These are phyloP conservation scores for Scleroderma bovista DNA, from an alignment of 768 basidiomycete genomes.

Conservation along the genomic window DNA sequence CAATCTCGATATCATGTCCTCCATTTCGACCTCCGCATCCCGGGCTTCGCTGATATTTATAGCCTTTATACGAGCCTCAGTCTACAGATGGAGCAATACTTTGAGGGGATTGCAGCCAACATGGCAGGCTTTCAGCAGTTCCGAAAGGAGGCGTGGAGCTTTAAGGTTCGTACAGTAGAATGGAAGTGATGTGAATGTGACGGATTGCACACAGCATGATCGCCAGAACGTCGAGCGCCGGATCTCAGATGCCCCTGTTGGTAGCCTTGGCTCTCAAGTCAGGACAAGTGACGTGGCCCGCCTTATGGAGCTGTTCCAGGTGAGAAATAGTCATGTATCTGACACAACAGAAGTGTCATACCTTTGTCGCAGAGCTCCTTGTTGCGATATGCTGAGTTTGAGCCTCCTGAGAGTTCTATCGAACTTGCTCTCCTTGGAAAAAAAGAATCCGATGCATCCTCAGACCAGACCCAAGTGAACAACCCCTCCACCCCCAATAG, in stretches of 20 bases:
- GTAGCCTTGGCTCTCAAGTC: slow-evolving; percentile 43
- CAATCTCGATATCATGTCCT: slow-evolving; percentile 68
- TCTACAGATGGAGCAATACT: slow-evolving; percentile 78
- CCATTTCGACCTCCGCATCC: slow-evolving; percentile 78
- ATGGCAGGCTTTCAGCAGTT: slow-evolving; percentile 66
- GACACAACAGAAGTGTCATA: neutral
- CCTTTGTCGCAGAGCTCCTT: slow-evolving; percentile 49
- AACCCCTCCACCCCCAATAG: slow-evolving; percentile 24
- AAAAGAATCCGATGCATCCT: slow-evolving; percentile 30
- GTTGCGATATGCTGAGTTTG: slow-evolving; percentile 68
- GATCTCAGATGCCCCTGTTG: slow-evolving; percentile 38
- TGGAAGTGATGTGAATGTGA: neutral
- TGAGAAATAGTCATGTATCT: slow-evolving; percentile 14
- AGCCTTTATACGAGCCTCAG: slow-evolving; percentile 76
- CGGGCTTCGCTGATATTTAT: slow-evolving; percentile 75
- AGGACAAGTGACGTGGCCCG: slow-evolving; percentile 77
- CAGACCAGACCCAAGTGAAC: slow-evolving; percentile 40
- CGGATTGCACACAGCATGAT: slow-evolving; percentile 49
- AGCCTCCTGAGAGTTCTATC: slow-evolving; percentile 32
- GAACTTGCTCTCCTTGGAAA: slow-evolving; percentile 19
- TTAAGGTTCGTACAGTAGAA: slow-evolving; percentile 50
- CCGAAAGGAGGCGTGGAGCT: slow-evolving; percentile 68
- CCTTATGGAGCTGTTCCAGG: slow-evolving; percentile 83
- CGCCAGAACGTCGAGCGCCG: slow-evolving; percentile 68
- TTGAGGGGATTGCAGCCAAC: slow-evolving; percentile 53